Evolutionary conservation across 78 protist genomes (phyloP).

Genomic region (Dictyostelium intermedium): DNA sequence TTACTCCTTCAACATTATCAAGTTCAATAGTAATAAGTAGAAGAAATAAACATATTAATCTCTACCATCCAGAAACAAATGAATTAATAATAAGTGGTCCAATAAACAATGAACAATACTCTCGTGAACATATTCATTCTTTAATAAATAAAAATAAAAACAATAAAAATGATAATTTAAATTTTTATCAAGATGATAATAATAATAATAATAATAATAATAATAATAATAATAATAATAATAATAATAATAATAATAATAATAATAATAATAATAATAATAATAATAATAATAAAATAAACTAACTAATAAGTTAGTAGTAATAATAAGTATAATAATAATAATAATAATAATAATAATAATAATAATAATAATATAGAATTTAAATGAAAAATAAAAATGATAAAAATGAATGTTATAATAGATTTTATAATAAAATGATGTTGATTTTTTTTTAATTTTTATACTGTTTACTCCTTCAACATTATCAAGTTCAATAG

Average conservation of each 20-base stretch:
- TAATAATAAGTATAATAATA: not conserved
- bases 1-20: not conserved
- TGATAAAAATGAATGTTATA: not conserved
- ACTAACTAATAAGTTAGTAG: too few relatives aligned
- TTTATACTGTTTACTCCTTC: not conserved
- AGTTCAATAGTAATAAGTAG: not conserved
- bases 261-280: not conserved
- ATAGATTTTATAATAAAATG: not conserved
- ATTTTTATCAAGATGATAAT: not conserved
- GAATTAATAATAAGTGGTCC: not conserved
- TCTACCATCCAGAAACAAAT: constrained; percentile 13
- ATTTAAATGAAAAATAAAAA: not conserved
- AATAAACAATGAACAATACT: not conserved
- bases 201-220: not conserved
- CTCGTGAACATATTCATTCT: not conserved
- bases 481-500: not conserved
- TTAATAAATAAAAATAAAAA: constrained; percentile 6
- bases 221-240: not conserved
- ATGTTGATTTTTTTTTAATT: not conserved
- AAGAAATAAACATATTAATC: not conserved
- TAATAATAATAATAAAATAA: not conserved
- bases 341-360: not conserved
- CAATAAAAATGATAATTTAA: not conserved
- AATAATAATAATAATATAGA: not conserved
- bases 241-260: not conserved